Evolutionary conservation across 176 grass and related monocot genomes (phyloP), one percentile per base, ranked within the genome.

Genomic region (Oryza brachyantha): DNA sequence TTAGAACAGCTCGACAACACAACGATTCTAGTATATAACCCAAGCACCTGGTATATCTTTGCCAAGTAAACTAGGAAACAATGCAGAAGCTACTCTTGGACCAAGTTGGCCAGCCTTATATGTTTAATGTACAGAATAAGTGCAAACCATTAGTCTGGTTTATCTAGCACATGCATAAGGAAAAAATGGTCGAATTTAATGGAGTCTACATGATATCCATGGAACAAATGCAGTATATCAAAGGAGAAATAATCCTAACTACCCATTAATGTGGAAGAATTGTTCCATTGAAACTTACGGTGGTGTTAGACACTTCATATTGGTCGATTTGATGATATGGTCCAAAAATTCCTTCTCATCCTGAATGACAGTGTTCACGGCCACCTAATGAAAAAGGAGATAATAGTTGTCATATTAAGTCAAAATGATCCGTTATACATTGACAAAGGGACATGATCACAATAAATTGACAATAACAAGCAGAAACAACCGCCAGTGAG

Each of bases 271-370:
- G 19, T 27, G 52, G 16, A 61, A 78, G 5, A 0, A 59, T 41
- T 24, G 66, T 78, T 63, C 65, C 21, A 14, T 27, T 22, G 45
- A 10, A 46, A 81, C 90, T 88, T 89, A 92, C 86, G 59, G 86
- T 52, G 90, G 90, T 65, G 90, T 92, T 32, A 92, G 75, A 70
- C 86, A 92, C 70, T 86, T 92, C 90, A 92, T 92, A 46, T 92
- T 92, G 76, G 90, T 92, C 50, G 90, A 92, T 74, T 92, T 92
- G 74, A 92, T 89, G 31, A 92, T 92, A 76, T 92, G 90, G n/a
- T 92, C 72, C 81, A 92, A 89, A 58, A 92, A 92, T 29, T 89
- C 90, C 63, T 89, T 92, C 43, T 92, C 86, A 61, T 86, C 83
- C 86, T 92, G 83, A 84, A 92, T 89, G 13, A 88, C 86, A 55